phyloP scores from a whole-genome alignment of 1,139 yeast genomes.

The Candida gigantensis region DNA sequence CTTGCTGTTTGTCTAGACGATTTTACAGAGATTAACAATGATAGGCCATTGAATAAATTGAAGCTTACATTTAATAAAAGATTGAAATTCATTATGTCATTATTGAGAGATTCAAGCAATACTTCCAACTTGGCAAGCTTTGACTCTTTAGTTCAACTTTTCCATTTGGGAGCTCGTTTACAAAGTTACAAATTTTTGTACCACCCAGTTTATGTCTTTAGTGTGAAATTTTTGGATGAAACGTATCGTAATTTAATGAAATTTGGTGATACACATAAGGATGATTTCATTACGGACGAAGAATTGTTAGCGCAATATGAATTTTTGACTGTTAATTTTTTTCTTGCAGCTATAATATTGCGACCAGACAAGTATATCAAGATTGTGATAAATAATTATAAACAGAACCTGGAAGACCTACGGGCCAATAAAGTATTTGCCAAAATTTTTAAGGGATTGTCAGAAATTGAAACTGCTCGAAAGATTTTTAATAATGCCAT shows the following conservation, averaged over 20 bases:
- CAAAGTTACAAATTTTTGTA: slow-evolving; percentile 20
- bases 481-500: slow-evolving; percentile 26
- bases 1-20: slow-evolving; percentile 38
- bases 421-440: slow-evolving; percentile 34
- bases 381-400: slow-evolving; percentile 26
- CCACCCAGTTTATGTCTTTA: slow-evolving; percentile 48
- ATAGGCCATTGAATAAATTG: slow-evolving; percentile 30
- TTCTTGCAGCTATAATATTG: slow-evolving; percentile 44
- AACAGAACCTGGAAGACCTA: slow-evolving; percentile 28
- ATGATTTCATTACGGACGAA: slow-evolving; percentile 20
- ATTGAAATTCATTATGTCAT: slow-evolving; percentile 32
- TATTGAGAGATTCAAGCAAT: slow-evolving; percentile 36
- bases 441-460: slow-evolving; percentile 40
- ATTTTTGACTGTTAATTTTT: slow-evolving; percentile 36
- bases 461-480: slow-evolving; percentile 31
- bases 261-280: slow-evolving; percentile 18
- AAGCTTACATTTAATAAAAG: slow-evolving; percentile 39
- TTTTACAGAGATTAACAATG: slow-evolving; percentile 31
- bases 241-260: slow-evolving; percentile 31
- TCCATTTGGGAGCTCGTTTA: slow-evolving; percentile 43
- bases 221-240: slow-evolving; percentile 39
- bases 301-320: slow-evolving; percentile 24
- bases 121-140: slow-evolving; percentile 43
- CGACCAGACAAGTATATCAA: slow-evolving; percentile 37
- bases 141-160: slow-evolving; percentile 45